Conservation (phyloP, 306 rosid species). For the Mimosa bimucronata region DNA sequence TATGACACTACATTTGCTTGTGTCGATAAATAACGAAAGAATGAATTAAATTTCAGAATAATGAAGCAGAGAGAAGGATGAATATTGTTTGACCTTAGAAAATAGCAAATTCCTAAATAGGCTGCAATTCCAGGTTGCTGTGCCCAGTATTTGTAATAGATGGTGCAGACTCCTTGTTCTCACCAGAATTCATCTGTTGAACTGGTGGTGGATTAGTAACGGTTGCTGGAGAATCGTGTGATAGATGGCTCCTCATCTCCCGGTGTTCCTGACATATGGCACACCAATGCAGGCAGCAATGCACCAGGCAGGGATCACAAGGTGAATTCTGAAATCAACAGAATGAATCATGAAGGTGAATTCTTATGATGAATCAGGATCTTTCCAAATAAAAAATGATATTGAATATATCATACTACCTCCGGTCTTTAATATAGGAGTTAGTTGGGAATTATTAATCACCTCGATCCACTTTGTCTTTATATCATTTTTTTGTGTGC, state of each 20-base stretch:
- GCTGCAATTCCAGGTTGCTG: slow-evolving; percentile 42
- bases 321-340: slow-evolving; percentile 53
- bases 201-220: slow-evolving; percentile 48
- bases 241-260: slow-evolving; percentile 59
- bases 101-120: slow-evolving; percentile 38
- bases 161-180: slow-evolving; percentile 33
- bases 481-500: too few relatives aligned
- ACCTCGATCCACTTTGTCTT: too few relatives aligned
- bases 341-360: neutral
- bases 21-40: neutral
- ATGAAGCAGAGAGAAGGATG: neutral
- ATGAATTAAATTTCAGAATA: neutral
- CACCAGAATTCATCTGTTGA: slow-evolving; percentile 55
- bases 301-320: slow-evolving; percentile 70
- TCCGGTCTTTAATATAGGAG: too few relatives aligned
- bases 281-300: slow-evolving; percentile 63
- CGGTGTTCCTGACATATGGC: slow-evolving; percentile 65
- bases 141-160: slow-evolving; percentile 28
- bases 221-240: slow-evolving; percentile 38
- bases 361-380: neutral
- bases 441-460: too few relatives aligned
- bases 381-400: neutral
- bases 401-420: neutral
- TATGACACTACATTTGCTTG: neutral
- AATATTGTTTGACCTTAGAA: slow-evolving; percentile 1